Evolutionary conservation across 352 stramenopile genomes (phyloP).

Genomic region (Peronospora farinosa): DNA sequence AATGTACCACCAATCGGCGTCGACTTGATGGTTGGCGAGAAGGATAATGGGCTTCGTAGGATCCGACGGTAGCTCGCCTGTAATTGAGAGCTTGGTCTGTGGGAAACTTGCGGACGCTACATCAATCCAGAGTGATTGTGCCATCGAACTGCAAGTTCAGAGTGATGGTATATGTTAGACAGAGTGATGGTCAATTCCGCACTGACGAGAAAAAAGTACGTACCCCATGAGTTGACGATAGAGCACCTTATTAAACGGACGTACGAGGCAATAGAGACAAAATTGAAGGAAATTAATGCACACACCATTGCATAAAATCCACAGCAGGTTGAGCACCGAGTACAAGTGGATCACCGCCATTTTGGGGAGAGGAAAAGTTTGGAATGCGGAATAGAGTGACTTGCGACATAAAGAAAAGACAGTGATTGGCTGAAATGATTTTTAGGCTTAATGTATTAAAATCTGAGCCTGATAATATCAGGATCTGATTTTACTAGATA

Average conservation of each 20-base stretch:
- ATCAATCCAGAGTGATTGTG: conserved; percentile 81
- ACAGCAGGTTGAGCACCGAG: conserved; percentile 74
- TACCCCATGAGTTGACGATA: conserved; percentile 79
- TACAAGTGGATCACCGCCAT: conserved; percentile 59
- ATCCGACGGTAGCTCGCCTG: conserved; percentile 74
- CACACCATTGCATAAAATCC: conserved; percentile 77
- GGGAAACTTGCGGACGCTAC: conserved; percentile 83
- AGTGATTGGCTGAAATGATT: no score
- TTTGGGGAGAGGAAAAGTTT: conserved; percentile 12
- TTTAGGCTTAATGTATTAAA: no score
- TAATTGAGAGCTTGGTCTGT: conserved; percentile 73
- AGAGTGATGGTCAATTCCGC: conserved; percentile 15
- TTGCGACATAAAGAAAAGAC: no score
- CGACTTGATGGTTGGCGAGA: conserved; percentile 88
- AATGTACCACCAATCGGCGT: conserved; percentile 92
- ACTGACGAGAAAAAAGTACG: conserved; percentile 3
- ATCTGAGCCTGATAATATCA: no score
- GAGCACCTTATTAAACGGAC: conserved; percentile 72
- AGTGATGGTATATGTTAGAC: conserved; percentile 4
- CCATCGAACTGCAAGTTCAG: conserved; percentile 32
- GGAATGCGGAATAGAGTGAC: no score
- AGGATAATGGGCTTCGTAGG: conserved; percentile 75
- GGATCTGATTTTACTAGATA: no score
- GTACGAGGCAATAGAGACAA: conserved; percentile 75
- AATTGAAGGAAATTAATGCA: conserved; percentile 79